These are phyloP conservation scores for Aegilops bicornis DNA, from an alignment of 176 grass and related monocot species.

Conservation along the genomic window DNA sequence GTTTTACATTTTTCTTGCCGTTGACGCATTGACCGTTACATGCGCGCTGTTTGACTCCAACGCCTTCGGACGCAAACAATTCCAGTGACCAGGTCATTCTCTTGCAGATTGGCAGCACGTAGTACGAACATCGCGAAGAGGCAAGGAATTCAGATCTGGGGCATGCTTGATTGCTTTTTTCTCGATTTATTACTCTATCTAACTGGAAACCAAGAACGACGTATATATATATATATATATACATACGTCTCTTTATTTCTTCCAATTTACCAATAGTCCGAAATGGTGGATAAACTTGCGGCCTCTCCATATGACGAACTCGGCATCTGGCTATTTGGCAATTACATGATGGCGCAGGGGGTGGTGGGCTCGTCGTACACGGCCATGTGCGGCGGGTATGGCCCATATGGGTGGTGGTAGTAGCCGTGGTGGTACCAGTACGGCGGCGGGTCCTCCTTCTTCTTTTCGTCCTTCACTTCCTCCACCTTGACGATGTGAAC, in stretches of 20 bases:
- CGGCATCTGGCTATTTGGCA: not conserved
- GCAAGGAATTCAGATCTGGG: too few relatives aligned
- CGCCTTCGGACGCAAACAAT: not conserved
- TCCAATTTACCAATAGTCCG: not conserved
- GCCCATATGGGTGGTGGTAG: not conserved
- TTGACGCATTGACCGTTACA: not conserved
- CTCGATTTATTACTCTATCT: too few relatives aligned
- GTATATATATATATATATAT: too few relatives aligned
- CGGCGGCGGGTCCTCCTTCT: not conserved
- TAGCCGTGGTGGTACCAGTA: conserved; percentile 24
- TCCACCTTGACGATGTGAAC: conserved; percentile 56
- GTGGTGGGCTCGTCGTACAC: conserved; percentile 7
- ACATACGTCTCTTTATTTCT: not conserved
- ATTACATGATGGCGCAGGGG: conserved; percentile 45
- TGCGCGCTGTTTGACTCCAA: not conserved
- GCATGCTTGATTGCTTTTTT: not conserved
- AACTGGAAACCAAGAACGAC: too few relatives aligned
- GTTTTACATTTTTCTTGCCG: not conserved
- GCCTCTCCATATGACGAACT: not conserved
- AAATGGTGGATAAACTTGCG: not conserved
- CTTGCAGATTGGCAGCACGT: not conserved
- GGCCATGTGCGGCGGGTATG: not conserved
- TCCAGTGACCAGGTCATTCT: not conserved
- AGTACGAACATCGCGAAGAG: too few relatives aligned
- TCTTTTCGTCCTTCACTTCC: conserved; percentile 42